Percentiles rank a stretch among this genome's conserved stretches.
Evolutionary conservation across 257 asterid species (phyloP).

Genomic region (Przewalskia tangutica): DNA sequence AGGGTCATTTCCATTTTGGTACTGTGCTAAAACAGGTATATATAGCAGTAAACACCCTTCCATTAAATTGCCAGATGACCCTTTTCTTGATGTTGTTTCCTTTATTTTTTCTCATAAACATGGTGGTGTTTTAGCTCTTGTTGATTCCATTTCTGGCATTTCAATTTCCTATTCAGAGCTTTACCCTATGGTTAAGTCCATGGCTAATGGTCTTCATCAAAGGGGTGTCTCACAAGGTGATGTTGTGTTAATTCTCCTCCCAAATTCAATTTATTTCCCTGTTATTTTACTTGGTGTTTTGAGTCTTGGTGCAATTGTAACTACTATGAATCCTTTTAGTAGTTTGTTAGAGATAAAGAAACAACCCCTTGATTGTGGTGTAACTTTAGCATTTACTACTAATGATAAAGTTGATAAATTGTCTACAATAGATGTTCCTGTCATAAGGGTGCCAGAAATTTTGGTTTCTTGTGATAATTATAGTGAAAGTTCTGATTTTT

Average conservation of each 20-base stretch:
- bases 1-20: slow-evolving; percentile 30
- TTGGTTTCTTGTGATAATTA: slow-evolving; percentile 9
- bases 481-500: slow-evolving; percentile 20
- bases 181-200: slow-evolving; percentile 41
- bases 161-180: slow-evolving; percentile 44
- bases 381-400: slow-evolving; percentile 35
- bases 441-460: slow-evolving; percentile 48
- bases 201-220: slow-evolving; percentile 58
- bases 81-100: slow-evolving; percentile 59
- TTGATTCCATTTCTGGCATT: slow-evolving; percentile 59
- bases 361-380: slow-evolving; percentile 43
- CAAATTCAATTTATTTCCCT: slow-evolving; percentile 64
- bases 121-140: slow-evolving; percentile 39
- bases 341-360: slow-evolving; percentile 46
- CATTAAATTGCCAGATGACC: slow-evolving; percentile 40
- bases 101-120: slow-evolving; percentile 64
- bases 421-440: slow-evolving; percentile 24
- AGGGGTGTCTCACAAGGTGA: slow-evolving; percentile 61
- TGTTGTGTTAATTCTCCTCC: slow-evolving; percentile 48
- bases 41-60: slow-evolving; percentile 52
- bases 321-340: slow-evolving; percentile 61
- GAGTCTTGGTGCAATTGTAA: slow-evolving; percentile 53
- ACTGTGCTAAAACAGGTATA: slow-evolving; percentile 52
- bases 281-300: slow-evolving; percentile 49
- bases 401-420: slow-evolving; percentile 28